Evolutionary conservation across 73 alveolate genomes (phyloP), one percentile per base, ranked within the genome.

Genomic region (Paramecium pentaurelia): DNA sequence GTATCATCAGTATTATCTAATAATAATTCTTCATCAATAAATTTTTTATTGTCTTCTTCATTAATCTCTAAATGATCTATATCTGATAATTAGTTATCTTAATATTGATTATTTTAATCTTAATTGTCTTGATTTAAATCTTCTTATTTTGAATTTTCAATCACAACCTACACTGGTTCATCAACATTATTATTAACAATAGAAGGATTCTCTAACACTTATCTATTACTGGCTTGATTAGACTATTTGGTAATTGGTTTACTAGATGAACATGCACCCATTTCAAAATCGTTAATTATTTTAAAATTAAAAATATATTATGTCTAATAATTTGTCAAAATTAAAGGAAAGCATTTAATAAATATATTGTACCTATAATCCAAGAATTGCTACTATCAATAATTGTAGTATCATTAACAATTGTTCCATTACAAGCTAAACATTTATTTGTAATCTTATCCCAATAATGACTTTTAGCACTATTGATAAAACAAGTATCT

Each of bases 381-480:
- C 30, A 54, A 18, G 70, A 54, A 54, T 51, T 16, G 9, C 84
- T 64, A 64, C 30, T 27, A 14, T 32, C 84, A 12, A 64, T 64
- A 6, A 64, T 9, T 32, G 84, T 64, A 32, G 91, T 80, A 32
- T 34, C 45, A 7, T 4, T 80, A 20, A 28, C 58, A 0, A 32
- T 9, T 4, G 44, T 25, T 22, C 47, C 71, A 80, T 47, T 45
- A 27, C 91, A 80, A 16, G 47, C 75, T 14, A 27, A 20, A 22
- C 91, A 80, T 28, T 42, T 28, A 27, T 22, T 45, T 2, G 77
- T 49, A 10, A 54, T 80, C 3, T 22, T 47, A 28, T 80, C 91
- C 91, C 91, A 80, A 80, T 80, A 80, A 36, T 80, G 7, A 4
- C 75, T 80, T 18, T 47, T 27, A 10, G 91, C 91, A 27, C 77